A percentile compares a stretch with the other conserved stretches of the same genome.
Evolutionary conservation across 2,329 filamentous ascomycete genomes (phyloP).

Genomic region (Neocucurbitaria cava): DNA sequence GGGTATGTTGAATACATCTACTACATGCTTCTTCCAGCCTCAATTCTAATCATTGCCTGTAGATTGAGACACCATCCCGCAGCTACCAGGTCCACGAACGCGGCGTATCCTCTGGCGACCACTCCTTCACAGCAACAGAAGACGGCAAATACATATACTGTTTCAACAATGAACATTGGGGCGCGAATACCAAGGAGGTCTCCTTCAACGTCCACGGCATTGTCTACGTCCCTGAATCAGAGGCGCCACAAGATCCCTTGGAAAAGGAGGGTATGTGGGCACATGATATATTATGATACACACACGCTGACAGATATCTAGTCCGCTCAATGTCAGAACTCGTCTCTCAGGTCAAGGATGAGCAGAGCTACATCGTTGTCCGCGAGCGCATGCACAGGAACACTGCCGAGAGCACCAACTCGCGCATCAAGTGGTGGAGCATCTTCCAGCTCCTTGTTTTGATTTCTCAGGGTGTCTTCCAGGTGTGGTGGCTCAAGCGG

Average conservation of each 20-base stretch:
- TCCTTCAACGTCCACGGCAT: slow-evolving; percentile 99
- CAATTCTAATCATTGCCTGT: slow-evolving; percentile 12
- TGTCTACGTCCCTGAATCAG: slow-evolving; percentile 91
- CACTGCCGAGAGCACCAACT: slow-evolving; percentile 98
- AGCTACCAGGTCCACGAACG: slow-evolving; percentile 82
- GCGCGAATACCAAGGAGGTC: slow-evolving; percentile 94
- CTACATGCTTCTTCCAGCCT: no score
- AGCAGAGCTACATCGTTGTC: slow-evolving; percentile 95
- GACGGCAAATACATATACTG: slow-evolving; percentile 96
- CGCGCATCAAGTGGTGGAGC: slow-evolving; percentile 99
- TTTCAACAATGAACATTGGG: slow-evolving; percentile 99
- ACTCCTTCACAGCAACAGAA: slow-evolving; percentile 82
- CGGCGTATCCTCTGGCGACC: slow-evolving; percentile 86
- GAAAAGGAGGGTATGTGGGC: slow-evolving; percentile 78
- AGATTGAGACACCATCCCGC: slow-evolving; percentile 81
- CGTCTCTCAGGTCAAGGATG: slow-evolving; percentile 91
- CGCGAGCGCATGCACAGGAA: slow-evolving; percentile 97
- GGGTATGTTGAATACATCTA: slow-evolving; percentile 65
- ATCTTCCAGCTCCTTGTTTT: slow-evolving; percentile 92
- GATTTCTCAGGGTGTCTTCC: slow-evolving; percentile 91
- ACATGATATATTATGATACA: no score
- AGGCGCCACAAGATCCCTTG: slow-evolving; percentile 83
- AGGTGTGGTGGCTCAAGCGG: slow-evolving; percentile 98
- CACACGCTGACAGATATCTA: slow-evolving; percentile 48
- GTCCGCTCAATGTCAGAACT: slow-evolving; percentile 85